Base-by-base conservation (phyloP, 805 yeast genomes). In the Cyberlindnera galapagoensis region DNA sequence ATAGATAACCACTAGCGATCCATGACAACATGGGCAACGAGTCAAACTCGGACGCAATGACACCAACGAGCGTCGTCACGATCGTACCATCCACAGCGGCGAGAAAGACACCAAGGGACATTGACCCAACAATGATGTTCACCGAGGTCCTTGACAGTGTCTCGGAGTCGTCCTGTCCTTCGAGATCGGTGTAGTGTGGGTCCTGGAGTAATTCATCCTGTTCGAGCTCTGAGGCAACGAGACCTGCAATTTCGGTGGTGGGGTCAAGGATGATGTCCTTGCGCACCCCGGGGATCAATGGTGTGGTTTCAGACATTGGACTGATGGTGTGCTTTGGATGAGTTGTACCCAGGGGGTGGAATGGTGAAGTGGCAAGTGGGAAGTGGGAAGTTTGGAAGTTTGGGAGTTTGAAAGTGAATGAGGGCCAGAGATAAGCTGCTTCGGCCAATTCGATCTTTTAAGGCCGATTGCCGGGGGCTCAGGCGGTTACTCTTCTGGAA, bases 1-100 rank as follows among this genome's bases (percentile, higher is more conserved):
- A 57, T 26, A 80, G 56, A 45, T 80, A 80, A 0, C 84, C 70
- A 0, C 85, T 76, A 3, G 84, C 87, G 16, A 80, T 76, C 85
- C 86, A 80, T 11, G 85, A 69, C 18, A 79, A 66, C 40, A 70
- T 70, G 4, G 76, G 74, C 26, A 79, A 60, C 0, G 76, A 78
- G 42, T 78, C 60, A 46, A 80, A 68, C 44, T 80, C 86, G 2
- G 83, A 74, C 1, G 86, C 83, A 34, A 80, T 79, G 18, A 70
- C 69, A 2, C 82, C 64, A 45, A 79, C 57, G 18, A 79, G 56
- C 1, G 87, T 79, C 0, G 86, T 69, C 12, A 80, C 78, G 17
- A 80, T 70, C 0, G 88, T 80, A 13, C 73, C 65, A 48, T 80
- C 90, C 36, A 80, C 51, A 1, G 88, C 76, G 3, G 83, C 75